phyloP scores from a whole-genome alignment of 306 rosid species.

The Luffa acutangula region DNA sequence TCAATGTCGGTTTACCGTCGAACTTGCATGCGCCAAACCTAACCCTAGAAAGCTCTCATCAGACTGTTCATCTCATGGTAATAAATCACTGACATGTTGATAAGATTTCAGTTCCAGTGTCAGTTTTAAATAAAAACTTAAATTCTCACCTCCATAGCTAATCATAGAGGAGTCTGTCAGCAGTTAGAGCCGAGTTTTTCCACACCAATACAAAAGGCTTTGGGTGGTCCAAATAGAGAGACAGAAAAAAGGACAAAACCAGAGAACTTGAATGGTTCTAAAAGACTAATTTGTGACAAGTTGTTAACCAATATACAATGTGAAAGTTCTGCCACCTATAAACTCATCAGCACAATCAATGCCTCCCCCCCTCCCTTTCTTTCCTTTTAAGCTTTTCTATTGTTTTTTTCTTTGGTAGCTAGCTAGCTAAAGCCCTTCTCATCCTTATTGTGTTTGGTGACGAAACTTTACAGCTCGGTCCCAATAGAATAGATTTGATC shows the following conservation, averaged over 20 bases:
- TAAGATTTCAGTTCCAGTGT: not conserved
- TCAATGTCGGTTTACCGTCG: not conserved
- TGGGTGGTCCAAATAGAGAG: not conserved
- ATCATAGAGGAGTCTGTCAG: slow-evolving; percentile 4
- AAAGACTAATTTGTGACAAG: slow-evolving; percentile 5
- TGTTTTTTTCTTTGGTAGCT: not conserved
- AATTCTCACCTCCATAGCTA: not conserved
- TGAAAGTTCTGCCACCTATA: not conserved
- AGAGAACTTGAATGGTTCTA: not conserved
- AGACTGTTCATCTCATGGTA: not conserved
- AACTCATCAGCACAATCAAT: not conserved
- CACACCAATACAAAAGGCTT: not conserved
- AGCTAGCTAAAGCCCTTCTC: not conserved
- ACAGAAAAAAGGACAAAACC: not conserved
- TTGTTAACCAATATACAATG: slow-evolving; percentile 3
- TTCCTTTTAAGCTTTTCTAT: not conserved
- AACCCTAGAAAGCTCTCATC: not conserved
- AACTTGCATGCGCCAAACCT: not conserved
- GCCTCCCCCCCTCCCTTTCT: not conserved
- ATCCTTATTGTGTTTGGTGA: slow-evolving; percentile 5
- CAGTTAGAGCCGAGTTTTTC: not conserved
- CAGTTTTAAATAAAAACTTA: not conserved
- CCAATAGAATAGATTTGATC: not conserved
- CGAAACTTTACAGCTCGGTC: slow-evolving; percentile 1
- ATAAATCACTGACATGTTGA: not conserved